Conservation (phyloP, 441 rosid species). For the Syzygium malaccense region DNA sequence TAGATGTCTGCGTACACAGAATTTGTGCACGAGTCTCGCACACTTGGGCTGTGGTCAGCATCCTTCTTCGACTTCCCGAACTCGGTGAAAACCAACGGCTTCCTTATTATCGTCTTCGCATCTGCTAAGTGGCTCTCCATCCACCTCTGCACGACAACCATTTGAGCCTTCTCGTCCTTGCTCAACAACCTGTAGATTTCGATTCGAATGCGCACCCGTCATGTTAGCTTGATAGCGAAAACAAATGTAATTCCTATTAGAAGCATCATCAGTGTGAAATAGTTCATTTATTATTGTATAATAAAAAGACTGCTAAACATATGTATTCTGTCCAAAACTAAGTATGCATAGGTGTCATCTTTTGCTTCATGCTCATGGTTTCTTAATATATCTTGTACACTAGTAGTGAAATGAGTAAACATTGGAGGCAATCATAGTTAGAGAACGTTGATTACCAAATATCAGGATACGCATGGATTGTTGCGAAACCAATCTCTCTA, state of each 20-base stretch:
- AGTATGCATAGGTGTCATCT: too few relatives aligned
- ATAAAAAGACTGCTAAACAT: too few relatives aligned
- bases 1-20: slow-evolving; percentile 17
- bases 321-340: too few relatives aligned
- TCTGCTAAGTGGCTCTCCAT: slow-evolving; percentile 24
- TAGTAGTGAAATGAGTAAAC: not conserved
- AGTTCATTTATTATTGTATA: not conserved
- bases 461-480: slow-evolving; percentile 32
- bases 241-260: not conserved
- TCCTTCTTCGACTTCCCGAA: slow-evolving; percentile 26
- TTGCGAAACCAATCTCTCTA: slow-evolving; percentile 25
- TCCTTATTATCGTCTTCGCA: slow-evolving; percentile 14
- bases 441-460: slow-evolving; percentile 9
- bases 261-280: not conserved
- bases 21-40: slow-evolving; percentile 17
- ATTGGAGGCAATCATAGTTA: not conserved
- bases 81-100: slow-evolving; percentile 28
- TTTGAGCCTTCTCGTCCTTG: slow-evolving; percentile 10
- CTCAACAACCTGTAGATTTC: slow-evolving; percentile 12
- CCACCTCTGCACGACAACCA: slow-evolving; percentile 23
- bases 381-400: not conserved
- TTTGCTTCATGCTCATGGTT: too few relatives aligned
- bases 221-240: not conserved
- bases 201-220: not conserved
- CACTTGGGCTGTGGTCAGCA: slow-evolving; percentile 12